These are phyloP conservation scores for Digitaria exilis DNA, from an alignment of 202 grass and related monocot genomes.

Conservation along the genomic window DNA sequence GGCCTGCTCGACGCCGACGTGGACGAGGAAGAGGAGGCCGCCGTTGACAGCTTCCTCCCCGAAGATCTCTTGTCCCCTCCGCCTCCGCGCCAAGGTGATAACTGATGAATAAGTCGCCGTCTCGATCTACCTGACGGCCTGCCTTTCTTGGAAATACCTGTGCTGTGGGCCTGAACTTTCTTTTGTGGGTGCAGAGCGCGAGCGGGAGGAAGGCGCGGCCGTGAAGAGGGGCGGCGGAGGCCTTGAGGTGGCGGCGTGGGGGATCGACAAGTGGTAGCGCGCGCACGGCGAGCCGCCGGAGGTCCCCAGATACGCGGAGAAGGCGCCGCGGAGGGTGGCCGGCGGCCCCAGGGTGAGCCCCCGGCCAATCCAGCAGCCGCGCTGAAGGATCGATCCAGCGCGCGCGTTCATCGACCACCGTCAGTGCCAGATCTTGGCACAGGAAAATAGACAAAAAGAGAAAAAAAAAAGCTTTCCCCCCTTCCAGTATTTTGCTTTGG, in stretches of 20 bases:
- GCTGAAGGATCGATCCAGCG: neutral
- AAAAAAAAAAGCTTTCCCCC: neutral
- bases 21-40: neutral
- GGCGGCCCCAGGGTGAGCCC: slow-evolving; percentile 47
- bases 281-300: slow-evolving; percentile 44
- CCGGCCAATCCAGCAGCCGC: slow-evolving; percentile 60
- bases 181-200: neutral
- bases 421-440: slow-evolving; percentile 6
- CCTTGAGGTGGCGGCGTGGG: slow-evolving; percentile 47
- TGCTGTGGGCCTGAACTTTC: neutral
- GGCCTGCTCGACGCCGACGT: slow-evolving; percentile 41
- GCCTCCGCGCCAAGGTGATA: slow-evolving; percentile 12
- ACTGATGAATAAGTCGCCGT: neutral
- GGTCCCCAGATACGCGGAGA: slow-evolving; percentile 50
- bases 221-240: neutral
- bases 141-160: neutral
- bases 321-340: slow-evolving; percentile 44
- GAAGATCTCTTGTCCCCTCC: slow-evolving; percentile 29
- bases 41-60: slow-evolving; percentile 26
- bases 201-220: neutral
- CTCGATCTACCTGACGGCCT: neutral
- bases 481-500: neutral
- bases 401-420: neutral
- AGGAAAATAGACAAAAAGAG: neutral
- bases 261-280: slow-evolving; percentile 56